Base-by-base conservation (phyloP, 2,329 filamentous ascomycete genomes). In the Aspergillus novoparasiticus region DNA sequence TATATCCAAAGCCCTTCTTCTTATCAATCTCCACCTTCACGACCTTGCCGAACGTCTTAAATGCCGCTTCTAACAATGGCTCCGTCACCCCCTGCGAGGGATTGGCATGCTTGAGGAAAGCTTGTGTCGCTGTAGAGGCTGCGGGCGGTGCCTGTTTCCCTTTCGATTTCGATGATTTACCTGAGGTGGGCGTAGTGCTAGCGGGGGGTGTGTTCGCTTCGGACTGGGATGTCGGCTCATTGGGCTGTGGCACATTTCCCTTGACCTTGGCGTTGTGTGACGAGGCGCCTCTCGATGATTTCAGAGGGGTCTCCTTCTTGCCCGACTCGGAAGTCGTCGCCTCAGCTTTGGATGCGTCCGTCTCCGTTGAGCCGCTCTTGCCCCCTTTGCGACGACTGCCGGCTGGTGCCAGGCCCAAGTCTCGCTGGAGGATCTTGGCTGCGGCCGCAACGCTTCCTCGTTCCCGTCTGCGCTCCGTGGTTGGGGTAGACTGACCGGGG, bases 1-100 rank as follows among this genome's bases (percentile, higher is more conserved):
- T 90, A 75, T 97, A 97, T 2, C 93, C 94, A 72, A 97, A 96
- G 0, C 93, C 93, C 77, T 97, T 97, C 72, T 94, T 91, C 77
- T 93, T 94, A 75, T 98, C 94, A 59, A 98, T 94, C 71, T 97
- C 94, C 21, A 97, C 92, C 68, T 88, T 90, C 0, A 87, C 87
- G 53, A 97, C 86, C 1, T 86, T 77, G 1, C 94, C 94, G 70
- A 93, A 96, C 0, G 81, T 78, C 51, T 89, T 85, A 74, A 98
- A 87, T 0, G 91, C 89, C 68, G 90, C 86, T 70, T 90, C 89
- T 1, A 98, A 86, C 0, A 93, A 79, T 0, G 89, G 81, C 73
- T 97, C 94, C 0, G 93, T 97, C 54, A 97, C 91, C 16, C 94
- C 94, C 74, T 97, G 94, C 0, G 93, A 95, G 12, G 92, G 88